These are phyloP conservation scores for Neurospora africana DNA, from an alignment of 495 filamentous ascomycete species.

Conservation along the genomic window DNA sequence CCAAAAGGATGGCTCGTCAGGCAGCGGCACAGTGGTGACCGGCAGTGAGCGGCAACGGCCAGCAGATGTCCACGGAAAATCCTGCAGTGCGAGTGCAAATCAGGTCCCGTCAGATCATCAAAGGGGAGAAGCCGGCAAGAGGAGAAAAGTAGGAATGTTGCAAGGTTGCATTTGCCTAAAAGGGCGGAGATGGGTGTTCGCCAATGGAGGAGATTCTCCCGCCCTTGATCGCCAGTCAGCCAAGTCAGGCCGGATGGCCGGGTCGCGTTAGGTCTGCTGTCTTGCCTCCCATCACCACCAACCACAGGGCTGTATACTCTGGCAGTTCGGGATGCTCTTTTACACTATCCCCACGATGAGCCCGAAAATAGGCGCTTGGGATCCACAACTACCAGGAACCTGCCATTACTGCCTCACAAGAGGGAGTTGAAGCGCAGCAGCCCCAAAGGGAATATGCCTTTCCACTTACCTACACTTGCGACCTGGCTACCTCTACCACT, in stretches of 20 bases:
- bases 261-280: background rate
- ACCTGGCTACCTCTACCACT: background rate
- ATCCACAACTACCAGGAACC: background rate
- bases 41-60: background rate
- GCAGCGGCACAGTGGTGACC: background rate
- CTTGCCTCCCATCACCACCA: background rate
- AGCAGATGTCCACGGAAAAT: background rate
- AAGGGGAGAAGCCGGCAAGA: background rate
- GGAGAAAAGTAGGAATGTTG: background rate
- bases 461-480: background rate
- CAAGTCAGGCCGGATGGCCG: background rate
- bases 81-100: background rate
- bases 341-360: background rate
- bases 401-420: background rate
- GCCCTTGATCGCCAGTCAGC: background rate
- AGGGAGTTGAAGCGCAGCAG: background rate
- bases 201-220: background rate
- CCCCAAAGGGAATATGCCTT: background rate
- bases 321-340: background rate
- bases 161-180: background rate
- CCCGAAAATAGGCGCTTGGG: background rate
- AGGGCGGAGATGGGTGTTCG: background rate
- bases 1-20: background rate
- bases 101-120: background rate
- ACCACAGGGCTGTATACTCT: background rate